Conservation (phyloP, 805 yeast genomes). For the Isabelozyma gotoi region DNA sequence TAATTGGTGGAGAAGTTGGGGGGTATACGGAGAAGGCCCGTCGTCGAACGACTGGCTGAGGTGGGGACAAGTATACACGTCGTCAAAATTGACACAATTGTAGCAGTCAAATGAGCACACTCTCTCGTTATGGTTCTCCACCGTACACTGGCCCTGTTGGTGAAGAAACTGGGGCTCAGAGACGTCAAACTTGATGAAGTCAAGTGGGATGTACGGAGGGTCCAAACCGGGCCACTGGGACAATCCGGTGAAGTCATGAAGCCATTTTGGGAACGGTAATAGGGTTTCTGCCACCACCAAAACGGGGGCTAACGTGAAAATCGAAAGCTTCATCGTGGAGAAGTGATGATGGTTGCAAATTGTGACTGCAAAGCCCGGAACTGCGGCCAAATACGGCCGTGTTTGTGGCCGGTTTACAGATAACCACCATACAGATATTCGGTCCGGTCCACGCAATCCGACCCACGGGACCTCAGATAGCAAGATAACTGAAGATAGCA, state of each 20-base stretch:
- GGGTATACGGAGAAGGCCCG: conserved; percentile 82
- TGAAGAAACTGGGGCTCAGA: conserved; percentile 49
- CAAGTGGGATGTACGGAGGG: conserved; percentile 86
- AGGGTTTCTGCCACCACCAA: not conserved
- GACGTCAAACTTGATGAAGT: conserved; percentile 56
- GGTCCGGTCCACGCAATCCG: not conserved
- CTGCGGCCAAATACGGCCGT: not conserved
- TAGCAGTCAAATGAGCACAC: conserved; percentile 83
- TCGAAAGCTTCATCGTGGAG: not conserved
- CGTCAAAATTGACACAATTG: conserved; percentile 75
- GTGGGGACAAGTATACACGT: conserved; percentile 68
- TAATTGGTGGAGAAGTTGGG: conserved; percentile 55
- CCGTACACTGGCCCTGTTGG: conserved; percentile 57
- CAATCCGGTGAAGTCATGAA: conserved; percentile 70
- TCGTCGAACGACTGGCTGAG: conserved; percentile 92
- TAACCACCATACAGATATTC: not conserved
- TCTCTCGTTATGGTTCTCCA: conserved; percentile 35
- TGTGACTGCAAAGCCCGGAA: not conserved
- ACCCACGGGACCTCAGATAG: not conserved
- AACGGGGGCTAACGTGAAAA: not conserved
- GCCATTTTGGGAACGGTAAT: conserved; percentile 76
- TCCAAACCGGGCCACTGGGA: conserved; percentile 79
- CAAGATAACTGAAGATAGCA: too few species aligned
- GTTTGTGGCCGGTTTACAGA: not conserved
- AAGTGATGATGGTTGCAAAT: not conserved